Base-by-base conservation (phyloP, 768 basidiomycete genomes). In the Ramaria sp. region DNA sequence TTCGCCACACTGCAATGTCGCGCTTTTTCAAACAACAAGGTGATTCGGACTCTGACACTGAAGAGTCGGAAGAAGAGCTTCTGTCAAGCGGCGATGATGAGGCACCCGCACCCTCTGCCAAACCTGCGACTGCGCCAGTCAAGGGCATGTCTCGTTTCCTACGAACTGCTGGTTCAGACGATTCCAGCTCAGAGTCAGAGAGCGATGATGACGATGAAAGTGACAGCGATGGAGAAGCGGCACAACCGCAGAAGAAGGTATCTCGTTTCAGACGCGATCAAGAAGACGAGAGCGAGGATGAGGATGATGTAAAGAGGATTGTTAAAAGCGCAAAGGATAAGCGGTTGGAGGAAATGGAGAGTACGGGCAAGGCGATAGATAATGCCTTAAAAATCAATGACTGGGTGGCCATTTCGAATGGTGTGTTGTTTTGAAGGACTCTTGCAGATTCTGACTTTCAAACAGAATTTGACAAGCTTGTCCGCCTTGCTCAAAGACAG, bases 301-400 rank as follows among this genome's bases (percentile, higher is more conserved):
- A 84, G 51, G 72, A 73, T 54, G 71, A 72, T 34, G 82, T 82
- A 38, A 81, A 77, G 64, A 79, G 80, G 17, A 81, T 84, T 37
- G 79, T 88, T 48, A 82, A 91, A 69, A 91, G 89, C 66, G 94
- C 95, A 41, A 87, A 87, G 64, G 90, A 94, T 70, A 94, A 91
- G 70, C 78, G 94, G 53, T 70, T 93, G 66, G 91, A 87, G 49
- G 96, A 98, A 77, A 94, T 98, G 83, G 94, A 97, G 70, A 82
- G 82, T 1, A 87, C 86, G 3, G 90, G 91, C 55, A 93, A 87
- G 71, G 76, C 76, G 48, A 96, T 98, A 75, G 91, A 95, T 48
- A 98, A 99, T 67, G 93, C 86, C 19, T 75, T 89, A 60, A 95
- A 90, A 77, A 94, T 95, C 63, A 95, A 94, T 64, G 93, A 99